Conservation (phyloP, 2,329 filamentous ascomycete genomes). For the Fusarium sacchari region DNA sequence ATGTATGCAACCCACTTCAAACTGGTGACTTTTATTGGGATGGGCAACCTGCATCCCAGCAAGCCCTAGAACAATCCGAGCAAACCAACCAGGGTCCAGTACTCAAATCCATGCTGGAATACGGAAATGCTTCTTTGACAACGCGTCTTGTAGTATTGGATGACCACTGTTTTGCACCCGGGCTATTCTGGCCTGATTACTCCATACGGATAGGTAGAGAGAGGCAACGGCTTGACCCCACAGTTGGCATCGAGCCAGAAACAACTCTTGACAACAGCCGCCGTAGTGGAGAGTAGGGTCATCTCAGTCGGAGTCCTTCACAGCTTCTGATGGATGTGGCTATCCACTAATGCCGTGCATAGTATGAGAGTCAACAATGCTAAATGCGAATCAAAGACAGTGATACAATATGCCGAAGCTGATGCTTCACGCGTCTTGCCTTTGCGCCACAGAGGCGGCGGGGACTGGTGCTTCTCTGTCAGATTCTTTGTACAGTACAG, state of each 20-base stretch:
- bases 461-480: neutral
- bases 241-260: neutral
- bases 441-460: slow-evolving; percentile 14
- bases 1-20: slow-evolving; percentile 28
- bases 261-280: slow-evolving; percentile 14
- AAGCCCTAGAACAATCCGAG: slow-evolving; percentile 16
- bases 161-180: neutral
- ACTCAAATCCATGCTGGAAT: neutral
- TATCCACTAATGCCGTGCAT: neutral
- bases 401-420: neutral
- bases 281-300: slow-evolving; percentile 21
- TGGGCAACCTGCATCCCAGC: slow-evolving; percentile 25
- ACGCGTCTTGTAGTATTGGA: neutral
- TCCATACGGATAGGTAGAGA: no score
- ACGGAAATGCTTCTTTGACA: neutral
- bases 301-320: slow-evolving; percentile 8
- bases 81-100: slow-evolving; percentile 7
- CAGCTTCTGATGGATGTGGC: neutral
- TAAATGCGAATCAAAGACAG: slow-evolving; percentile 12
- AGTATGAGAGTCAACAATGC: neutral
- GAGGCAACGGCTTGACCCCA: neutral
- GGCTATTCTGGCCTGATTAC: neutral
- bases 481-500: slow-evolving; percentile 2
- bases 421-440: slow-evolving; percentile 5
- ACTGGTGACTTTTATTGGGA: slow-evolving; percentile 30